Conservation (phyloP, 768 basidiomycete species). For the Hydnomerulius pinastri region DNA sequence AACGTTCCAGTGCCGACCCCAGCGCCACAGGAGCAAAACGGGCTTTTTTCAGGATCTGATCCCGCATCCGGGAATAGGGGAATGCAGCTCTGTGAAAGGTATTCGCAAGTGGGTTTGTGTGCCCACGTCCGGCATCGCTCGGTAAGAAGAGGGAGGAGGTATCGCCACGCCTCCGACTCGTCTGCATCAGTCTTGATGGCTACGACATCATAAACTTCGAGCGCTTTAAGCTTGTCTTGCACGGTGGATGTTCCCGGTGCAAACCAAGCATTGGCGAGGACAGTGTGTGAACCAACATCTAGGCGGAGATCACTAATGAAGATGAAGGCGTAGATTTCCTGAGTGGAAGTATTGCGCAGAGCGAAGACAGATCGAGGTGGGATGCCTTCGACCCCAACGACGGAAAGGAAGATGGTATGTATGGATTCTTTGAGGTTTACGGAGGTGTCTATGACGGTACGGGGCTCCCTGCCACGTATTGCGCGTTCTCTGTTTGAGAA, state of each 20-base stretch:
- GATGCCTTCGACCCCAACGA: slow-evolving; percentile 23
- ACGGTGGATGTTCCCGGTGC: slow-evolving; percentile 35
- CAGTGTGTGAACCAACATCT: slow-evolving; percentile 50
- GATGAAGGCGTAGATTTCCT: slow-evolving; percentile 40
- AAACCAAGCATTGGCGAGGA: slow-evolving; percentile 53
- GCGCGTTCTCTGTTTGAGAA: slow-evolving; percentile 35
- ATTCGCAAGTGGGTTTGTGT: slow-evolving; percentile 51
- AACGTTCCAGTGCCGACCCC: slow-evolving; percentile 49
- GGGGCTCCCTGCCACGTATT: background rate
- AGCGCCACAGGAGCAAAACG: slow-evolving; percentile 55
- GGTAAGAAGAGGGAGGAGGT: slow-evolving; percentile 49
- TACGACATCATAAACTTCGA: slow-evolving; percentile 14
- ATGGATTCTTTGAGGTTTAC: slow-evolving; percentile 36
- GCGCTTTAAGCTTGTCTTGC: background rate
- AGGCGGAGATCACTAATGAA: slow-evolving; percentile 48
- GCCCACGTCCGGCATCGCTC: slow-evolving; percentile 58
- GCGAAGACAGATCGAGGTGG: slow-evolving; percentile 19
- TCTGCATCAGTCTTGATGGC: slow-evolving; percentile 15
- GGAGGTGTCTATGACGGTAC: slow-evolving; percentile 23
- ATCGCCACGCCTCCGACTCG: slow-evolving; percentile 45
- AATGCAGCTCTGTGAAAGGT: slow-evolving; percentile 32
- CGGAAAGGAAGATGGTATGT: slow-evolving; percentile 26
- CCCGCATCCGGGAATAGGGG: slow-evolving; percentile 38
- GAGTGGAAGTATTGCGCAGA: slow-evolving; percentile 16
- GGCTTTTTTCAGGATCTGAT: slow-evolving; percentile 35